Evolutionary conservation across 139 green algal genomes (phyloP).

Genomic region (Tetraselmis striata): DNA sequence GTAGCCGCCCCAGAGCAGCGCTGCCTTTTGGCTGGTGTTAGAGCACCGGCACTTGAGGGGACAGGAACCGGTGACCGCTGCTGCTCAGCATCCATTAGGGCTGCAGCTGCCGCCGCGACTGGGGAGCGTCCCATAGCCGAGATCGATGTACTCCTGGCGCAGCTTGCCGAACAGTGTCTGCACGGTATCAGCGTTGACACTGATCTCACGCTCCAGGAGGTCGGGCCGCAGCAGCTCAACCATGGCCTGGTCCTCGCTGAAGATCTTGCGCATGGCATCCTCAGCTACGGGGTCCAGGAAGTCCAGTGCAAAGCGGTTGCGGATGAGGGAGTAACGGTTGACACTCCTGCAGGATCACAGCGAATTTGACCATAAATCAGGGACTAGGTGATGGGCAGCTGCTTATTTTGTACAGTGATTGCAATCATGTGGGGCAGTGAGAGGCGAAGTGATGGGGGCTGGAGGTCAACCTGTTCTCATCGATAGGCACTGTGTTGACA

Average conservation of each 20-base stretch:
- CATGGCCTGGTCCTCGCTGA: conserved; percentile 67
- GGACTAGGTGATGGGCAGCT: no score
- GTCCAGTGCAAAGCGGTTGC: conserved; percentile 34
- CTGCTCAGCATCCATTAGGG: not conserved
- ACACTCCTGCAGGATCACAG: no score
- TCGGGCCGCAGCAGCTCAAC: conserved; percentile 66
- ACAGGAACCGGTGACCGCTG: not conserved
- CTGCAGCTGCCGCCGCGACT: not conserved
- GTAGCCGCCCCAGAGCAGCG: no score
- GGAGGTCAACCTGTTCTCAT: no score
- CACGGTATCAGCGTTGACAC: conserved; percentile 50
- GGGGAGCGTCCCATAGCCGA: conserved; percentile 45
- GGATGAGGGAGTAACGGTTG: conserved; percentile 73
- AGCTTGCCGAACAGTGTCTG: conserved; percentile 70
- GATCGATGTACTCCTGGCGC: conserved; percentile 63
- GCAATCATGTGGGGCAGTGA: no score
- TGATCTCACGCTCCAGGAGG: conserved; percentile 44
- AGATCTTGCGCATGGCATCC: conserved; percentile 72
- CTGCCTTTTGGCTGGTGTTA: no score
- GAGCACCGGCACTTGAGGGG: no score
- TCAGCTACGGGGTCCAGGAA: conserved; percentile 54
- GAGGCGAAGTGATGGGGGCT: no score
- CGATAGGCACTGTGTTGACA: conserved; percentile 68
- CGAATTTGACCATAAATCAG: no score
- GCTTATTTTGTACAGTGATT: no score